Conservation (phyloP, 148 eudicot genomes). For the Nepenthes gracilis region DNA sequence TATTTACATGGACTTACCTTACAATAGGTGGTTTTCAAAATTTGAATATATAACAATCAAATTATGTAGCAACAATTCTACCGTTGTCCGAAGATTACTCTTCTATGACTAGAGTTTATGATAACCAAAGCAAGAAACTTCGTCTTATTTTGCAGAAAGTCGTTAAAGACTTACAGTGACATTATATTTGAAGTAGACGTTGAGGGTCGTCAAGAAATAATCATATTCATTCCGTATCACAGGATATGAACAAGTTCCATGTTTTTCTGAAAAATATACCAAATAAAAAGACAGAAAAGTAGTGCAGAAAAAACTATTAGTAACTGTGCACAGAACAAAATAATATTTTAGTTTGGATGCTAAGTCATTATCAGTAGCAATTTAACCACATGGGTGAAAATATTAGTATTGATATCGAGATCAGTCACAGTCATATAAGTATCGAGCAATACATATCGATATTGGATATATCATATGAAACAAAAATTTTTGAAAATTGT, state of each 20-base stretch:
- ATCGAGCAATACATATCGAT: too few relatives aligned
- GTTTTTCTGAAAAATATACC: conserved; percentile 57
- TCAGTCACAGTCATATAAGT: too few relatives aligned
- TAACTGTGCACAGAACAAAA: not conserved
- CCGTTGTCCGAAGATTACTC: too few relatives aligned
- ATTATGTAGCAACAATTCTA: too few relatives aligned
- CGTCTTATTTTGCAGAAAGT: not conserved
- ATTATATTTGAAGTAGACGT: conserved; percentile 77
- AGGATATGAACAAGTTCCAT: conserved; percentile 77
- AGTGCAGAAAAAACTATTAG: not conserved
- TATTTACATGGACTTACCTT: too few relatives aligned
- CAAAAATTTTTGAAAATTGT: too few relatives aligned
- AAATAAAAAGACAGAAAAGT: conserved; percentile 8
- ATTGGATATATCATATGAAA: too few relatives aligned
- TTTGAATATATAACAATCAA: too few relatives aligned
- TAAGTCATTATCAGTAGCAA: too few relatives aligned
- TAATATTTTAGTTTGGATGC: not conserved
- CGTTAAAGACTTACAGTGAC: conserved; percentile 56
- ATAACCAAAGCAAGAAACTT: not conserved
- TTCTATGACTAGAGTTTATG: not conserved
- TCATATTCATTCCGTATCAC: conserved; percentile 54
- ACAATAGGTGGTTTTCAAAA: too few relatives aligned
- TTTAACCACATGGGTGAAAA: too few relatives aligned
- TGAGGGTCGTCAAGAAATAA: conserved; percentile 60
- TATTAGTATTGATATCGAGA: too few relatives aligned